These are phyloP conservation scores for Fusarium piperis DNA, from an alignment of 2,329 filamentous ascomycete genomes.

Conservation along the genomic window DNA sequence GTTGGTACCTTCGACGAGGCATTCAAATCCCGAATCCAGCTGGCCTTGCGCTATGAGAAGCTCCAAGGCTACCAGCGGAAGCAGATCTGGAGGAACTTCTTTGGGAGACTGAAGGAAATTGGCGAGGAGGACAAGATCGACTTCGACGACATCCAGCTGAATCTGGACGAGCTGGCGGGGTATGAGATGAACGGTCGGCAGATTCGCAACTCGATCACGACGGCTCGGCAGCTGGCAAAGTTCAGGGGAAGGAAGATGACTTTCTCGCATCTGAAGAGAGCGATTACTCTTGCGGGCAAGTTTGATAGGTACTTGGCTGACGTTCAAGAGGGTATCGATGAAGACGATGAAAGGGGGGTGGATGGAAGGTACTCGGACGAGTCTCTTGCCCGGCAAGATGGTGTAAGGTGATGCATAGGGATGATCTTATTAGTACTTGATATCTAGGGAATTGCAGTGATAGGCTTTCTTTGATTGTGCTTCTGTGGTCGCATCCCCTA, in stretches of 20 bases:
- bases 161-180: neutral
- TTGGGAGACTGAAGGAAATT: neutral
- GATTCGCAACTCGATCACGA: slow-evolving; percentile 19
- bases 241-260: slow-evolving; percentile 5
- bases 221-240: slow-evolving; percentile 7
- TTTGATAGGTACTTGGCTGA: slow-evolving; percentile 15
- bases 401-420: neutral
- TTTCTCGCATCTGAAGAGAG: neutral
- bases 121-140: neutral
- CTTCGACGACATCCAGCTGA: neutral
- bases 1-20: slow-evolving; percentile 18
- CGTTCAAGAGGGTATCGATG: slow-evolving; percentile 8
- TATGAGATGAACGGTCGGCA: slow-evolving; percentile 10
- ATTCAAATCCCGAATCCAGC: slow-evolving; percentile 10
- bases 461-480: too few species aligned
- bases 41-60: slow-evolving; percentile 10
- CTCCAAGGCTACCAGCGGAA: neutral
- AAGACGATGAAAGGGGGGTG: neutral
- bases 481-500: too few species aligned
- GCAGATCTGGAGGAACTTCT: slow-evolving; percentile 14
- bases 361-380: slow-evolving; percentile 5
- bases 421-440: too few species aligned
- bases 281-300: slow-evolving; percentile 3
- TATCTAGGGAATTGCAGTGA: too few species aligned
- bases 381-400: neutral